Evolutionary conservation across 2,329 filamentous ascomycete species (phyloP).

Genomic region (Paecilomyces sp.): DNA sequence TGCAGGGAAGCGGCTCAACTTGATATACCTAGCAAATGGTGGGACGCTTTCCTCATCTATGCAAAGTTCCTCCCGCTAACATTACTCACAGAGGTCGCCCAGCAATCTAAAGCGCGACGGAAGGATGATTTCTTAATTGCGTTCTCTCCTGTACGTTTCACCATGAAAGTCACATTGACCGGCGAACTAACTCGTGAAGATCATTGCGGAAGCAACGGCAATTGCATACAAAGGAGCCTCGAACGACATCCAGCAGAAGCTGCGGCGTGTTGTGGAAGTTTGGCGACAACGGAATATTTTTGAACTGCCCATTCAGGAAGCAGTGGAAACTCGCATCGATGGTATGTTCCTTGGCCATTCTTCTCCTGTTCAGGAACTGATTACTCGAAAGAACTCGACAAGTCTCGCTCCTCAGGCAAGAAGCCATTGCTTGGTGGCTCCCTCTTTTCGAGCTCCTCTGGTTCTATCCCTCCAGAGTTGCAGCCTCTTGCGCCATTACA

Average conservation of each 20-base stretch:
- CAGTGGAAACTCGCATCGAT: conserved; percentile 71
- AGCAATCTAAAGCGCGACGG: conserved; percentile 87
- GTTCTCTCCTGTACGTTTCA: conserved; percentile 62
- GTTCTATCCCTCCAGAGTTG: conserved; percentile 67
- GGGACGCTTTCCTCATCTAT: conserved; percentile 21
- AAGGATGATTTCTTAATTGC: conserved; percentile 90
- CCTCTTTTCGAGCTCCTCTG: conserved; percentile 56
- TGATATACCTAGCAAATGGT: conserved; percentile 96
- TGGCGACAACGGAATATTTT: conserved; percentile 88
- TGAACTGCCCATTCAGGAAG: conserved; percentile 67
- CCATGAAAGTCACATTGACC: neutral
- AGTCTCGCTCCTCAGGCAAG: conserved; percentile 44
- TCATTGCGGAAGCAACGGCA: conserved; percentile 84
- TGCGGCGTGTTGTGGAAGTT: conserved; percentile 85
- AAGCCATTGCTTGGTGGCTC: conserved; percentile 59
- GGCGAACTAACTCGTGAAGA: conserved; percentile 29
- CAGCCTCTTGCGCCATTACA: conserved; percentile 67
- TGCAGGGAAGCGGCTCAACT: conserved; percentile 75
- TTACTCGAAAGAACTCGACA: conserved; percentile 46
- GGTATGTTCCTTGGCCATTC: conserved; percentile 45
- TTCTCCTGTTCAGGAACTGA: conserved; percentile 5
- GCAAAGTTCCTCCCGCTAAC: neutral
- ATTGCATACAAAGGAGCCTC: conserved; percentile 87
- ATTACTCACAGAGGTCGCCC: conserved; percentile 62
- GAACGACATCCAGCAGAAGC: conserved; percentile 77